A percentile compares a stretch with the other conserved stretches of the same genome.
phyloP scores from a whole-genome alignment of 23 red algal species.

The Gracilaria domingensis region DNA sequence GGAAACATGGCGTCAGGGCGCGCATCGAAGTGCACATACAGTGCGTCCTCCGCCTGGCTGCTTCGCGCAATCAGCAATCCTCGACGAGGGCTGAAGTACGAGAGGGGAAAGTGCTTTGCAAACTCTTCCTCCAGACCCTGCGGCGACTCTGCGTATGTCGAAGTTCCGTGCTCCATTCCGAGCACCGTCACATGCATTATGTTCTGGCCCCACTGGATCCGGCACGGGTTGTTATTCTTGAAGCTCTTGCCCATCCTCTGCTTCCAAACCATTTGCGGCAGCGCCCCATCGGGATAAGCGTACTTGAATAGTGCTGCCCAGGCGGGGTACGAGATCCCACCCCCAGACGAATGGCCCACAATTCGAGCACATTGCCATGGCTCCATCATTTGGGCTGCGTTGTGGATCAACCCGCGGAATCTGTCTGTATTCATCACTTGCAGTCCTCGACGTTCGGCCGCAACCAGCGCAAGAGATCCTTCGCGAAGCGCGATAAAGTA shows the following conservation, averaged over 20 bases:
- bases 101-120: conserved; percentile 3
- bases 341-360: conserved; percentile 59
- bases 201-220: conserved; percentile 62
- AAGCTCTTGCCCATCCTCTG: conserved; percentile 35
- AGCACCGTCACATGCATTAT: conserved; percentile 40
- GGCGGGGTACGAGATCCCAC: conserved; percentile 47
- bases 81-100: conserved; percentile 16
- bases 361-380: conserved; percentile 53
- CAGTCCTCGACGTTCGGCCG: conserved; percentile 12
- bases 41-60: conserved; percentile 23
- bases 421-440: conserved; percentile 31
- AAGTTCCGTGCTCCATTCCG: conserved; percentile 27
- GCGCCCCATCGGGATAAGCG: conserved; percentile 49
- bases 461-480: conserved; percentile 46
- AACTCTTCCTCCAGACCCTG: conserved; percentile 2
- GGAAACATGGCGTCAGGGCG: conserved; percentile 60
- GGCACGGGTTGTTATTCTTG: conserved; percentile 48
- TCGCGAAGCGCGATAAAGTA: conserved; percentile 65
- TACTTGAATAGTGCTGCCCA: conserved; percentile 45
- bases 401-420: conserved; percentile 54
- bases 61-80: conserved; percentile 45
- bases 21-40: conserved; percentile 68
- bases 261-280: conserved; percentile 53
- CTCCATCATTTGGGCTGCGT: conserved; percentile 55
- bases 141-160: conserved; percentile 38